Conservation (phyloP, 2,329 filamentous ascomycete species). For the Paecilomyces formosus region DNA sequence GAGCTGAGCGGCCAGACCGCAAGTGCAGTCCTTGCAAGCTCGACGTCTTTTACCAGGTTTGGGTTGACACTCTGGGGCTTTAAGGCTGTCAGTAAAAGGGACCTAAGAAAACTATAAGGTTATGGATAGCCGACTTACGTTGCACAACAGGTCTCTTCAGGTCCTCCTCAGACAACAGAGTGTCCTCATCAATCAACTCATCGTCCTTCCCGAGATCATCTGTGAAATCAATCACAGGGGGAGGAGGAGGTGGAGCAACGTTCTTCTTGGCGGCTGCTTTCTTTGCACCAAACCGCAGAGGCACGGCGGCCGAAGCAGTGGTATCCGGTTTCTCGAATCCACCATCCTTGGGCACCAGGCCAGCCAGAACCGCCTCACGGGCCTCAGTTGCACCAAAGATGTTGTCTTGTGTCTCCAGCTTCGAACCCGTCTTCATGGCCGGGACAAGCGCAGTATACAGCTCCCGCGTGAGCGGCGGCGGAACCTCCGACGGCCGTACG, state of each 20-base stretch:
- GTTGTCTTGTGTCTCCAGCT: conserved; percentile 57
- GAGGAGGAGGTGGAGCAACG: not conserved
- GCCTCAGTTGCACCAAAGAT: conserved; percentile 49
- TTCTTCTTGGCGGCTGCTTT: not conserved
- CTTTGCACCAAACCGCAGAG: conserved; percentile 58
- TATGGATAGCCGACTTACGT: conserved; percentile 52
- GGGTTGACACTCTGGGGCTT: conserved; percentile 78
- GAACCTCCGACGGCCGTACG: conserved; percentile 53
- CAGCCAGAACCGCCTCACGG: conserved; percentile 78
- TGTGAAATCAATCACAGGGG: conserved; percentile 49
- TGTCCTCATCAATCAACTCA: conserved; percentile 86
- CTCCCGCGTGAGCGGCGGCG: conserved; percentile 57
- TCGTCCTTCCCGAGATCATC: conserved; percentile 64
- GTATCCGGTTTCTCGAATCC: conserved; percentile 69
- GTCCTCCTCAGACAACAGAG: conserved; percentile 77
- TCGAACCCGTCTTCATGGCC: conserved; percentile 62
- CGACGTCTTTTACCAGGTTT: conserved; percentile 81
- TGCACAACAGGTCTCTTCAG: conserved; percentile 68
- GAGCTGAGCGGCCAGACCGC: conserved; percentile 77
- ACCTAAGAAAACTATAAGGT: conserved; percentile 3
- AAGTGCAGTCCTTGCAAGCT: conserved; percentile 97
- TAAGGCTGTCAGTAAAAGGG: conserved; percentile 7
- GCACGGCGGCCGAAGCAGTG: conserved; percentile 49
- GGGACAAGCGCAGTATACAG: conserved; percentile 63
- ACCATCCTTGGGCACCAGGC: conserved; percentile 54